Conservation (phyloP, 345 rosid species). For the Eucalyptus pauciflora region DNA sequence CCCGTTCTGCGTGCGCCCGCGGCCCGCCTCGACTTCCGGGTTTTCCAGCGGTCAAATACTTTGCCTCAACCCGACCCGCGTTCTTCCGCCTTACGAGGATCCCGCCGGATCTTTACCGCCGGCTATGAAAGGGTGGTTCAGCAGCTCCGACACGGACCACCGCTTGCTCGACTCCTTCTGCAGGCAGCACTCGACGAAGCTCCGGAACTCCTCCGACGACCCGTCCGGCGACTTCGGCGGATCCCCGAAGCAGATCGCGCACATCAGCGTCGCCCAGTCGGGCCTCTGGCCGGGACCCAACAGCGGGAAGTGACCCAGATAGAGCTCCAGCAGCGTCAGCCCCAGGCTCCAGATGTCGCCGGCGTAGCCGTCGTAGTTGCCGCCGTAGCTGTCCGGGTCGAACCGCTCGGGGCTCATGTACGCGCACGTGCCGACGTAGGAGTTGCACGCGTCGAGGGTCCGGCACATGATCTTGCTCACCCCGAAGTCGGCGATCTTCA, state of each 20-base stretch:
- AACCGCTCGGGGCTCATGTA: slow-evolving; percentile 94
- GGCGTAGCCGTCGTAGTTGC: slow-evolving; percentile 55
- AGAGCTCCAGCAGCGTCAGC: slow-evolving; percentile 65
- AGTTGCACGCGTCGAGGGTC: slow-evolving; percentile 62
- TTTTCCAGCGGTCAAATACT: neutral
- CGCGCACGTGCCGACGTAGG: slow-evolving; percentile 88
- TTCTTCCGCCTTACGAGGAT: neutral
- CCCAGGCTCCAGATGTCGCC: slow-evolving; percentile 92
- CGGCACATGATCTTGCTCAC: slow-evolving; percentile 68
- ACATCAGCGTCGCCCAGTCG: slow-evolving; percentile 87
- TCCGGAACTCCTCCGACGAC: slow-evolving; percentile 54
- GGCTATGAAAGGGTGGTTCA: slow-evolving; percentile 56
- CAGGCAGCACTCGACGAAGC: slow-evolving; percentile 63
- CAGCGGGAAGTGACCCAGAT: slow-evolving; percentile 65
- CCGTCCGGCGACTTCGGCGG: slow-evolving; percentile 56
- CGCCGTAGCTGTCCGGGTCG: slow-evolving; percentile 55
- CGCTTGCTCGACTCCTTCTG: slow-evolving; percentile 65
- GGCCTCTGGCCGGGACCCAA: slow-evolving; percentile 64
- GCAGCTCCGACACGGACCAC: slow-evolving; percentile 63
- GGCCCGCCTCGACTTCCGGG: neutral
- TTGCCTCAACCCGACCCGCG: neutral
- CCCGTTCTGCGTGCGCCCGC: neutral
- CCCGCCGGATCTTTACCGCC: slow-evolving; percentile 7
- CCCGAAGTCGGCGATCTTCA: slow-evolving; percentile 84
- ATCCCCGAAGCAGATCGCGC: slow-evolving; percentile 81